Percentiles rank a stretch among this genome's conserved stretches.
Conservation (phyloP, 2,329 filamentous ascomycete genomes). For the Aspergillus versicolor region DNA sequence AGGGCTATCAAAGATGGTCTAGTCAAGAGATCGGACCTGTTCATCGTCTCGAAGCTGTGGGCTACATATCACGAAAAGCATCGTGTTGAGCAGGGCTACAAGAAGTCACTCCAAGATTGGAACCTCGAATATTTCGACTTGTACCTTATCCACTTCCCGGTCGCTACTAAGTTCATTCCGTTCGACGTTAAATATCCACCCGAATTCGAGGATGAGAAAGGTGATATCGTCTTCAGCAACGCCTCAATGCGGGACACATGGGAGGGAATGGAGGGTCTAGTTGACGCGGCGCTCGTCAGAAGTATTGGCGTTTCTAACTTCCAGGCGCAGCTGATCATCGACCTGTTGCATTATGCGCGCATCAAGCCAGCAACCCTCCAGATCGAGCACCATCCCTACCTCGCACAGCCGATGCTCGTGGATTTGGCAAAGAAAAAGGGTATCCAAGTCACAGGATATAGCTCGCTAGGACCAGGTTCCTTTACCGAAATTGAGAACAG, state of each 20-base stretch:
- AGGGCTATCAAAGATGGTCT: slow-evolving; percentile 78
- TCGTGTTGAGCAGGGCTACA: slow-evolving; percentile 67
- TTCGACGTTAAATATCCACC: slow-evolving; percentile 78
- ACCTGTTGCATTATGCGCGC: slow-evolving; percentile 74
- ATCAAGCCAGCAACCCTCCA: slow-evolving; percentile 75
- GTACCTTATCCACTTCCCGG: slow-evolving; percentile 86
- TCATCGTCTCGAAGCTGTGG: slow-evolving; percentile 93
- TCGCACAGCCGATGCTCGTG: slow-evolving; percentile 71
- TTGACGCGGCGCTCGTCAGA: slow-evolving; percentile 65
- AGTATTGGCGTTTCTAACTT: slow-evolving; percentile 84
- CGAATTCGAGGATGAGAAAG: slow-evolving; percentile 68
- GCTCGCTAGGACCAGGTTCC: slow-evolving; percentile 67
- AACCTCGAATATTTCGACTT: slow-evolving; percentile 87
- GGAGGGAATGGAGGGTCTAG: slow-evolving; percentile 74
- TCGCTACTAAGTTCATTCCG: slow-evolving; percentile 82
- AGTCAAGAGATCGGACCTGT: slow-evolving; percentile 82
- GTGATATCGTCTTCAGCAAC: slow-evolving; percentile 62
- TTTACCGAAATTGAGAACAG: too few relatives aligned
- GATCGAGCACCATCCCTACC: slow-evolving; percentile 88
- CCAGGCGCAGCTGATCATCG: slow-evolving; percentile 73
- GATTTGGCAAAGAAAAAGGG: slow-evolving; percentile 67
- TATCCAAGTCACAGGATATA: slow-evolving; percentile 78
- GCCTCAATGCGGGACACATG: slow-evolving; percentile 79
- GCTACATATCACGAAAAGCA: slow-evolving; percentile 85
- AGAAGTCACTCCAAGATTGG: slow-evolving; percentile 73